Percentiles rank a stretch among this genome's conserved stretches.
Conservation (phyloP, 352 stramenopile species). For the Pythium plurisporium region DNA sequence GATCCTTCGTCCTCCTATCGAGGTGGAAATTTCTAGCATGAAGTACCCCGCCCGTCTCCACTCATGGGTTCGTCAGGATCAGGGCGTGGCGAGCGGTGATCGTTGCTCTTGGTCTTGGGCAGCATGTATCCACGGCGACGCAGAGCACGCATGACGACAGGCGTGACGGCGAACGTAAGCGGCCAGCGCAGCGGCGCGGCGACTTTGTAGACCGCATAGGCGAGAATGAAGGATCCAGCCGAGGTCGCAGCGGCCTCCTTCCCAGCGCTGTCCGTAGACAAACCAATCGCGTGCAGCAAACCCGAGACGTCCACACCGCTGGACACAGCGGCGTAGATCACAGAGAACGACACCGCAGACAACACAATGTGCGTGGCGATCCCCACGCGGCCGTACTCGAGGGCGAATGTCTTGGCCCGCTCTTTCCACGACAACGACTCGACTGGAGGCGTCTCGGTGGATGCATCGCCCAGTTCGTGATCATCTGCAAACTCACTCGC, state of each 20-base stretch:
- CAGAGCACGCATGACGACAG: conserved; percentile 67
- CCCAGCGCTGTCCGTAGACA: conserved; percentile 31
- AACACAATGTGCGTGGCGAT: conserved; percentile 75
- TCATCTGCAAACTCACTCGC: conserved; percentile 5
- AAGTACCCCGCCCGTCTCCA: too few relatives aligned
- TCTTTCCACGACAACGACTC: conserved; percentile 49
- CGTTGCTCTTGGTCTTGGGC: conserved; percentile 20
- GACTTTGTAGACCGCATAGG: conserved; percentile 83
- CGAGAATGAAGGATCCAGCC: conserved; percentile 70
- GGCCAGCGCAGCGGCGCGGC: conserved; percentile 71
- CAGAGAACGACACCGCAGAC: conserved; percentile 65
- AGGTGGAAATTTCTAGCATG: too few relatives aligned
- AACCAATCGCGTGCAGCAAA: conserved; percentile 44
- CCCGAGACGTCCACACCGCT: conserved; percentile 62
- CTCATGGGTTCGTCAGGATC: conserved; percentile 1
- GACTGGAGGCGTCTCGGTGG: background rate
- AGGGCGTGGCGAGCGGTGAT: conserved; percentile 16
- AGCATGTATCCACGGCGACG: conserved; percentile 75
- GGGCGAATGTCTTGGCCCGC: conserved; percentile 74
- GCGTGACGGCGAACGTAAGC: conserved; percentile 75
- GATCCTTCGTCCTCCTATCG: background rate
- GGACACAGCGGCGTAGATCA: conserved; percentile 68
- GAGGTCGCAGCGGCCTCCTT: conserved; percentile 49
- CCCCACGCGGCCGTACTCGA: conserved; percentile 77
- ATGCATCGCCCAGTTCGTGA: conserved; percentile 22